Base-by-base conservation (phyloP, 495 filamentous ascomycete species). In the Hypoxylon trugodes region DNA sequence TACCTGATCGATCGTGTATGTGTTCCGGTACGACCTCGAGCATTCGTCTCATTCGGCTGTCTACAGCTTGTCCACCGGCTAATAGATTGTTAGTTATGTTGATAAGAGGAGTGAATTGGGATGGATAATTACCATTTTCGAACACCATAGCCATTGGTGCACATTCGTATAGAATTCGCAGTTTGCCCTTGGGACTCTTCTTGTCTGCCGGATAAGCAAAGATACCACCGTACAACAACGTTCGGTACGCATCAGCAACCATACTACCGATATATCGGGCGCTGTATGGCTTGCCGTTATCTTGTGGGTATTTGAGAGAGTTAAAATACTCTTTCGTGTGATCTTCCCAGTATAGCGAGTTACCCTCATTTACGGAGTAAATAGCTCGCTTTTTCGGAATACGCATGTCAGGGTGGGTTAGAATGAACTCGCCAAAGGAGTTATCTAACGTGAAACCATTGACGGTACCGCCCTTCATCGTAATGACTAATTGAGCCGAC, bases 91-190 rank as follows among this genome's bases (percentile, higher is more conserved):
- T 55, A 74, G 69, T 46, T 28, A 36, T 12, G 4, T 9, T 2
- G 33, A 6, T 3, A 9, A 0, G 30, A 30, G 12, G n/a, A 4
- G 16, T 12, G 5, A 13, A 22, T 15, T 9, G n/a, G 10, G 18
- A 10, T 35, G 5, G 21, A 4, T 36, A 82, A 86, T 80, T 71
- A 94, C 90, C 90, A 77, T 98, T 97, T 82, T 98, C 95, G 79
- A 98, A 97, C 16, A 98, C 83, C 93, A 98, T 92, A 4, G 96
- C 96, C 95, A 98, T 98, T 13, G 95, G 95, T 37, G 96, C 95
- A 75, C 95, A 98, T 81, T 98, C 95, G 78, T 98, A 98, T 70
- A 98, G 75, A 67, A 98, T 98, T 61, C 95, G 84, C 68, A 98
- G 84, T 84, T 98, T 98, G 37, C 95, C 95, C 86, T 98, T 98